Percentiles rank a stretch among this genome's conserved stretches.
phyloP scores from a whole-genome alignment of 768 basidiomycete species.

The Boletus rubescentipes region DNA sequence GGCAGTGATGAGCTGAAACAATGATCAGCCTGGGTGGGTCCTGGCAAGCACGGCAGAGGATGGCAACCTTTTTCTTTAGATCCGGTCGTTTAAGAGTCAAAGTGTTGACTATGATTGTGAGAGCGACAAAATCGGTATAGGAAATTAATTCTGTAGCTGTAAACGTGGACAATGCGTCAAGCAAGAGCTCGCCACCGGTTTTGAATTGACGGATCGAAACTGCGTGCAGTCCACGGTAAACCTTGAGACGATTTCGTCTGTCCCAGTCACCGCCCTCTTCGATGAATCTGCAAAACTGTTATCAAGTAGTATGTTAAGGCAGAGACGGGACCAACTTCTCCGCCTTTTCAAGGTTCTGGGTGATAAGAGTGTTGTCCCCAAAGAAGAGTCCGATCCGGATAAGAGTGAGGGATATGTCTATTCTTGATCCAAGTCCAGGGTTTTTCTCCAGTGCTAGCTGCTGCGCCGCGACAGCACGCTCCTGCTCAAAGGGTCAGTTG shows the following conservation, averaged over 20 bases:
- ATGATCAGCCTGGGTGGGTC: slow-evolving; percentile 2
- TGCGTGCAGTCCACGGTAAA: slow-evolving; percentile 85
- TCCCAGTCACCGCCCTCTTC: slow-evolving; percentile 99
- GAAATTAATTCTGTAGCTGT: slow-evolving; percentile 87
- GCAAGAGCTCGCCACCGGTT: slow-evolving; percentile 76
- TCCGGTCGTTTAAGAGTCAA: slow-evolving; percentile 79
- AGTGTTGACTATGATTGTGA: slow-evolving; percentile 79
- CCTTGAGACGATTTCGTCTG: slow-evolving; percentile 92
- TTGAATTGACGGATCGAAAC: slow-evolving; percentile 91
- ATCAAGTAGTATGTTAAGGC: neutral
- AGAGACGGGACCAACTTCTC: slow-evolving; percentile 58
- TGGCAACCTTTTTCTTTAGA: slow-evolving; percentile 81
- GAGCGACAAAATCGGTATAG: slow-evolving; percentile 87
- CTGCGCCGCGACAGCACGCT: slow-evolving; percentile 77
- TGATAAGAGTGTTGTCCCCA: slow-evolving; percentile 70
- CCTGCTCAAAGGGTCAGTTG: slow-evolving; percentile 43
- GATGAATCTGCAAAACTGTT: slow-evolving; percentile 58
- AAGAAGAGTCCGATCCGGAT: slow-evolving; percentile 92
- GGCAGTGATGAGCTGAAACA: slow-evolving; percentile 67
- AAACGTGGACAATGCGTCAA: slow-evolving; percentile 92
- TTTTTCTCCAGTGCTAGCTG: slow-evolving; percentile 87
- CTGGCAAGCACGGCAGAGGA: neutral
- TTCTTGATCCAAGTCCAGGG: slow-evolving; percentile 87
- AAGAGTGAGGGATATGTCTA: slow-evolving; percentile 88
- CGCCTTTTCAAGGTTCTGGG: slow-evolving; percentile 70